Evolutionary conservation across 163 green algal genomes (phyloP), one percentile per base, ranked within the genome.

Genomic region (Chloromonas sp.): DNA sequence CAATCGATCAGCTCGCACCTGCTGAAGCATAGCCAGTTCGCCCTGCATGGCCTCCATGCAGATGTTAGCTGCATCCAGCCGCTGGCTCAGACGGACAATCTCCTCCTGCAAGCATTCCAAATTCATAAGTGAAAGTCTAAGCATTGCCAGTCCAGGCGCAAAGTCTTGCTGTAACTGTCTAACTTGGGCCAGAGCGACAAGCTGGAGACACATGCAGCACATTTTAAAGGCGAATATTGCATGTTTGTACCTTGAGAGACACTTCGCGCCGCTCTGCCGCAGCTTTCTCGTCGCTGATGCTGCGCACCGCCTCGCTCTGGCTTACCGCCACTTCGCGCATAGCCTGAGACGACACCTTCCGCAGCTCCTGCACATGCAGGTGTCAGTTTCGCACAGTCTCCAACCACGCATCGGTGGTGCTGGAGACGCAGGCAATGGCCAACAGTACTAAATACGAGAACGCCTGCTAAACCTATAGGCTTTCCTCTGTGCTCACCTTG

Each of bases 321-420:
- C 89, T 93, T 62, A 89, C 84, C 14, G 91, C 86, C 71, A 93
- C 85, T 83, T 95, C 91, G n/a, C 91, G 84, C 83, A 93, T 86
- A 84, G 92, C 89, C 79, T 93, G 88, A 3, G 83, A 90, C 13
- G 87, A 81, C 1, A 83, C 81, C 88, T 93, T 93, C 61, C 89
- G 89, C 85, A 93, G 77, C 81, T 92, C 88, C 88, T 95, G 89
- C 57, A 84, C 60, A 58, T 80, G 71, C 15, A 83, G 74, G 66
- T 36, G 36, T 36, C 36, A 36, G 36, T 36, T 36, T 36, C 36
- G 36, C 36, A 36, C 36, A 36, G 36, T 36, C 36, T 36, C 36
- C 36, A 36, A 36, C 36, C 36, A 36, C 36, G 36, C 36, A 36
- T 36, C 36, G 14, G 3, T 81, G 76, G n/a, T 60, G n/a, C n/a